Evolutionary conservation across 495 filamentous ascomycete species (phyloP).

Genomic region (Aspergillus wentii): DNA sequence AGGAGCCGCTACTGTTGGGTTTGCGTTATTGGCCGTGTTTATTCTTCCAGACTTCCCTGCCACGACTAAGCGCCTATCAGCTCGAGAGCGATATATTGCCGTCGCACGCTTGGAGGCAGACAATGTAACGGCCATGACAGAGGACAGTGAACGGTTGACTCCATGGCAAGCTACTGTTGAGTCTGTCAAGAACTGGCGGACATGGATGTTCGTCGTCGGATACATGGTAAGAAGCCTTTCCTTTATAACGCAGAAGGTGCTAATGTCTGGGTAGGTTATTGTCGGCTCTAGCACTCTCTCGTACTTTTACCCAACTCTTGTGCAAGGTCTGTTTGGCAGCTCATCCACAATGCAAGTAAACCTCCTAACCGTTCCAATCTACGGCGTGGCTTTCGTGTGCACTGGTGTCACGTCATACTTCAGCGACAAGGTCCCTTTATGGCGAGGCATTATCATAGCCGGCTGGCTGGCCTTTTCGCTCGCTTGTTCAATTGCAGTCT

Average conservation of each 20-base stretch:
- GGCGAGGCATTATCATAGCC: slow-evolving; percentile 24
- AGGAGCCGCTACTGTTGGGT: slow-evolving; percentile 16
- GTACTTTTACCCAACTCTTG: slow-evolving; percentile 51
- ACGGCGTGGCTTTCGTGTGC: slow-evolving; percentile 36
- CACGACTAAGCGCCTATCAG: slow-evolving; percentile 18
- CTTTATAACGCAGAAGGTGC: not conserved
- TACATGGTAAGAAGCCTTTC: slow-evolving; percentile 19
- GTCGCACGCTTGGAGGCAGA: slow-evolving; percentile 14
- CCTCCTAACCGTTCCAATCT: slow-evolving; percentile 34
- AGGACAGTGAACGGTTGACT: slow-evolving; percentile 10
- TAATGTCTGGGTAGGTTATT: slow-evolving; percentile 13
- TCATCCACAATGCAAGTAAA: slow-evolving; percentile 33
- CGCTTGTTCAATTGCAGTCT: slow-evolving; percentile 36
- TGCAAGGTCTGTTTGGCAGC: slow-evolving; percentile 39
- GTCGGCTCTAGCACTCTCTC: slow-evolving; percentile 39
- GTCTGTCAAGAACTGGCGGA: slow-evolving; percentile 13
- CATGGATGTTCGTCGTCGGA: slow-evolving; percentile 23
- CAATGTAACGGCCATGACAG: slow-evolving; percentile 14
- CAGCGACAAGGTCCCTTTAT: slow-evolving; percentile 24
- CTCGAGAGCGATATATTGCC: slow-evolving; percentile 18
- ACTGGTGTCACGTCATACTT: slow-evolving; percentile 28
- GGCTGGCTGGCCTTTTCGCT: slow-evolving; percentile 34
- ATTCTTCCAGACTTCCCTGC: slow-evolving; percentile 28
- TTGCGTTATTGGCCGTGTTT: slow-evolving; percentile 12
- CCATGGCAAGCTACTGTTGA: slow-evolving; percentile 10